These are phyloP conservation scores for Thermothelomyces thermophilus DNA, from an alignment of 2,329 filamentous ascomycete genomes.

Conservation along the genomic window DNA sequence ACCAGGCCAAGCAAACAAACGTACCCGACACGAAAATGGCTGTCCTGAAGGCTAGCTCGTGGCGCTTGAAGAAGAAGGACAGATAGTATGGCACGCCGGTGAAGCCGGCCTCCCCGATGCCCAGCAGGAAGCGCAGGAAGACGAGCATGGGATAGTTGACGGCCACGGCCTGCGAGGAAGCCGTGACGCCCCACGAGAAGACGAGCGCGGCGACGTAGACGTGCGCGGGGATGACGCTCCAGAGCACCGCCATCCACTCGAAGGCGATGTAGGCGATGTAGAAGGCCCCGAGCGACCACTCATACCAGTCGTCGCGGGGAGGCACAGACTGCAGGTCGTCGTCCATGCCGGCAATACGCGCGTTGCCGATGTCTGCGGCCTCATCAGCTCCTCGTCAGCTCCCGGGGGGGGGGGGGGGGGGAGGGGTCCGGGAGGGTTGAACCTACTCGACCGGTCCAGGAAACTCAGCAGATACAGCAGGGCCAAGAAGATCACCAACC, in stretches of 20 bases:
- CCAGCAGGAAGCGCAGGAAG: constrained; percentile 49
- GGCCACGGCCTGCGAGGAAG: constrained; percentile 63
- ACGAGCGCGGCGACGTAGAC: constrained; percentile 57
- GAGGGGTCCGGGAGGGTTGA: constrained; percentile 33
- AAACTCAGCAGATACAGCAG: constrained; percentile 80
- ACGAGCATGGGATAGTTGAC: constrained; percentile 58
- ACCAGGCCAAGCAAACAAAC: no score
- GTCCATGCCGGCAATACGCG: constrained; percentile 58
- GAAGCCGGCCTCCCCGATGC: constrained; percentile 60
- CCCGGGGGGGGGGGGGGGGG: neutral
- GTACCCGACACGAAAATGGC: constrained; percentile 75
- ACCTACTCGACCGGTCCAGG: constrained; percentile 81
- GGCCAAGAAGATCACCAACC: constrained; percentile 73
- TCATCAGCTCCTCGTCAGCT: neutral
- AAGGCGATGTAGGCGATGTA: constrained; percentile 58
- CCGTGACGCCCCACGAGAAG: constrained; percentile 70
- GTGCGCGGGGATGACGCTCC: constrained; percentile 54
- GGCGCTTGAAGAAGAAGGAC: constrained; percentile 56
- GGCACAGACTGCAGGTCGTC: constrained; percentile 49
- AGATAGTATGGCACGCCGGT: constrained; percentile 58
- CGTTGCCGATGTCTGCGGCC: constrained; percentile 51
- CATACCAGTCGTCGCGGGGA: constrained; percentile 44
- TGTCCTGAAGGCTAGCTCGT: constrained; percentile 76
- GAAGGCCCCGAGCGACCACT: constrained; percentile 55
- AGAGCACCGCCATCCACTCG: constrained; percentile 60